A percentile compares a stretch with the other conserved stretches of the same genome.
Conservation (phyloP, 1,284 basidiomycete genomes). For the Ustilago nuda region DNA sequence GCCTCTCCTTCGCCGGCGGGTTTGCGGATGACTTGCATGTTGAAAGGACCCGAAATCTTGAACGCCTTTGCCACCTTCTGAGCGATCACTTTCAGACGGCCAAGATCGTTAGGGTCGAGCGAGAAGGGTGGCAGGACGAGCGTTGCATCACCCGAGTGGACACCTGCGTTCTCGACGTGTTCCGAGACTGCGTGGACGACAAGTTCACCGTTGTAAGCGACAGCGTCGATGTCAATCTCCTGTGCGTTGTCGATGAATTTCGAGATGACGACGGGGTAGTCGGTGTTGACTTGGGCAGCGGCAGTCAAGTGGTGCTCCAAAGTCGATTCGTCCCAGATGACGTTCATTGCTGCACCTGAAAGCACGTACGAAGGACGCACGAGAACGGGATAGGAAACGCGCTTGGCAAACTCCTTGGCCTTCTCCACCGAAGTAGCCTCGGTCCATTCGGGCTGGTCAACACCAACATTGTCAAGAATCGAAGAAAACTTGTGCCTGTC, state of each 20-base stretch:
- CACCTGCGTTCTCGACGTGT: constrained; percentile 98
- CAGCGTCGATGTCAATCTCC: constrained; percentile 98
- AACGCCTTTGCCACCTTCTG: constrained; percentile 95
- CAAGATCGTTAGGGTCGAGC: constrained; percentile 80
- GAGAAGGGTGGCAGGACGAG: constrained; percentile 97
- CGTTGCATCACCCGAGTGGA: constrained; percentile 98
- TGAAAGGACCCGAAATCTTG: constrained; percentile 96
- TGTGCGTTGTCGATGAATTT: constrained; percentile 99
- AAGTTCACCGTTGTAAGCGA: constrained; percentile 92
- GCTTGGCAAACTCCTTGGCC: constrained; percentile 89
- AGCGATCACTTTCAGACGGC: constrained; percentile 87
- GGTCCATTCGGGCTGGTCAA: constrained; percentile 96
- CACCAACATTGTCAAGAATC: constrained; percentile 91
- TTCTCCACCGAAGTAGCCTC: constrained; percentile 89
- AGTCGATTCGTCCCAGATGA: constrained; percentile 89
- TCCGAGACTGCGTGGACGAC: constrained; percentile 96
- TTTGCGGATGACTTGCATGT: constrained; percentile 99
- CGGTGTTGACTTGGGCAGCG: constrained; percentile 92
- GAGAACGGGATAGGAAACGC: constrained; percentile 74
- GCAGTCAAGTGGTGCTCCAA: constrained; percentile 93
- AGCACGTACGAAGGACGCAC: constrained; percentile 82
- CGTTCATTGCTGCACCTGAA: constrained; percentile 99
- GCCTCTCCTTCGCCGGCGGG: constrained; percentile 74
- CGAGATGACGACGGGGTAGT: constrained; percentile 96
- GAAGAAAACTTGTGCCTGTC: constrained; percentile 99